Percentiles rank a stretch among this genome's conserved stretches.
These are phyloP conservation scores for Penicillium crustosum DNA, from an alignment of 2,329 filamentous ascomycete species.

Conservation along the genomic window DNA sequence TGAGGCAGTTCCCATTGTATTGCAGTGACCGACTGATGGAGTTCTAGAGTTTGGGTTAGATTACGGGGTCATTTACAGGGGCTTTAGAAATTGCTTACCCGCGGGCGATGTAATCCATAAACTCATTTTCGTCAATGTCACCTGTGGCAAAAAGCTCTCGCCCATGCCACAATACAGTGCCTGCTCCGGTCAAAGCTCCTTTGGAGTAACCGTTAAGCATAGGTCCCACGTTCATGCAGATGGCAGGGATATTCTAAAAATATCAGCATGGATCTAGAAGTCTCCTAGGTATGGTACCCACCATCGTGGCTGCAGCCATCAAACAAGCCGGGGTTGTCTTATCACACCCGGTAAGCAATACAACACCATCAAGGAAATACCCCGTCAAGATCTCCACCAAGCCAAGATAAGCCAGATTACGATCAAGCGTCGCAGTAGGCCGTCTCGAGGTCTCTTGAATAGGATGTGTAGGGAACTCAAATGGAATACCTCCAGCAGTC, in stretches of 20 bases:
- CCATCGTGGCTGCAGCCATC: constrained; percentile 54
- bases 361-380: constrained; percentile 53
- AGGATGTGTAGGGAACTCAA: constrained; percentile 55
- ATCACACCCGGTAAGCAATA: constrained; percentile 54
- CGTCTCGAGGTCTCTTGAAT: constrained; percentile 52
- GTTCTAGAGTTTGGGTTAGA: constrained; percentile 31
- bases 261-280: constrained; percentile 5
- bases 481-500: constrained; percentile 50
- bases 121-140: constrained; percentile 46
- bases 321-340: constrained; percentile 54
- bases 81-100: constrained; percentile 30
- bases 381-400: constrained; percentile 51
- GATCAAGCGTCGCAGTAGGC: constrained; percentile 52
- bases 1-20: constrained; percentile 56
- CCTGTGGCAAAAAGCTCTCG: constrained; percentile 51
- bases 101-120: constrained; percentile 49
- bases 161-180: constrained; percentile 51
- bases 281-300: constrained; percentile 19
- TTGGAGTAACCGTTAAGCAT: constrained; percentile 54
- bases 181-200: constrained; percentile 46
- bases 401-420: constrained; percentile 51
- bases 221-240: constrained; percentile 54
- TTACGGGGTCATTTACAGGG: background rate
- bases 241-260: constrained; percentile 50
- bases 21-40: constrained; percentile 52